Evolutionary conservation across 75 land plant genomes (phyloP).

Genomic region (Isoetes taiwanensis): DNA sequence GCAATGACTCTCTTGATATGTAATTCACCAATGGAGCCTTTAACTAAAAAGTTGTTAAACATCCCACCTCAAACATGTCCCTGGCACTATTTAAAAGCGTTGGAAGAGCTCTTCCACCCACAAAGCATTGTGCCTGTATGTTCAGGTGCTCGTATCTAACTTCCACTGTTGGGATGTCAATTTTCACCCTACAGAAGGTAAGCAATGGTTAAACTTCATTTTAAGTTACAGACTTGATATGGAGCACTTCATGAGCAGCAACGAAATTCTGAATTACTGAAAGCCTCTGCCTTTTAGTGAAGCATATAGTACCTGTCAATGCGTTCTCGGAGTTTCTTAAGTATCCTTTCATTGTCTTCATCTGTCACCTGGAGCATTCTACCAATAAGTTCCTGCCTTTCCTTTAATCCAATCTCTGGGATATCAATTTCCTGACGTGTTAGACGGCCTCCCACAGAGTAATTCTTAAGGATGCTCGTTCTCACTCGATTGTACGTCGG

Average conservation of each 20-base stretch:
- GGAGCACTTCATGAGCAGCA: too few relatives aligned
- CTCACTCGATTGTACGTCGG: constrained; percentile 21
- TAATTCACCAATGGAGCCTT: too few relatives aligned
- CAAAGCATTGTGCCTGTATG: constrained; percentile 11
- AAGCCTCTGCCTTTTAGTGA: too few relatives aligned
- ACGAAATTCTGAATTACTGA: too few relatives aligned
- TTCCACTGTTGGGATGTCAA: constrained; percentile 16
- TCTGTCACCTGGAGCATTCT: constrained; percentile 33
- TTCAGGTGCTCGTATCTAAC: constrained; percentile 19
- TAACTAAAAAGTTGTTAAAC: background rate
- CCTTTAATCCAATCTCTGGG: background rate
- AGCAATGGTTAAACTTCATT: background rate
- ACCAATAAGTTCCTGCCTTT: constrained; percentile 22
- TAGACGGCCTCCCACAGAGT: background rate
- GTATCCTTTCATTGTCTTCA: constrained; percentile 39
- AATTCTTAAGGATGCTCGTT: constrained; percentile 10
- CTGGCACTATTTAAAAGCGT: constrained; percentile 12
- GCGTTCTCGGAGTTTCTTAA: constrained; percentile 27
- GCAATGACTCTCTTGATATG: too few relatives aligned
- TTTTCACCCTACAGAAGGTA: constrained; percentile 11
- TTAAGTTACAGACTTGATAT: too few relatives aligned
- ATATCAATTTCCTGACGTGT: background rate
- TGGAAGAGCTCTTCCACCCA: constrained; percentile 13
- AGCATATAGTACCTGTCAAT: constrained; percentile 39
- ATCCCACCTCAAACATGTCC: constrained; percentile 13